phyloP scores from a whole-genome alignment of 176 grass and related monocot species.

The Typha latifolia region DNA sequence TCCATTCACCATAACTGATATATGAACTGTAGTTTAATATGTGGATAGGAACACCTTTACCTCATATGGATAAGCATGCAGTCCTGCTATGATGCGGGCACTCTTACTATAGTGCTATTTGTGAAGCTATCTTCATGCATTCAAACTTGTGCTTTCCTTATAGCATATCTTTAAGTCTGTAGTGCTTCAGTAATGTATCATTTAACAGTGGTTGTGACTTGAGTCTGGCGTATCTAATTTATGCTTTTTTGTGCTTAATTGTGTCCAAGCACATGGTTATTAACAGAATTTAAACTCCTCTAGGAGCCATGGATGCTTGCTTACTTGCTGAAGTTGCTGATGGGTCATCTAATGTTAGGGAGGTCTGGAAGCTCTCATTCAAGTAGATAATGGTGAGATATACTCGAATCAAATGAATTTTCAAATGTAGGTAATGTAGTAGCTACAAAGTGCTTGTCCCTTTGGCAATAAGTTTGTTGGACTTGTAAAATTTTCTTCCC shows the following conservation, averaged over 20 bases:
- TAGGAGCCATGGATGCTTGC: slow-evolving; percentile 54
- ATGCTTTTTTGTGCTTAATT: not conserved
- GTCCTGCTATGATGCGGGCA: too few relatives aligned
- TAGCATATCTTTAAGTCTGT: too few relatives aligned
- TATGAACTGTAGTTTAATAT: too few relatives aligned
- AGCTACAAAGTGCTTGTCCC: not conserved
- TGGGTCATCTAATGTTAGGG: slow-evolving; percentile 88
- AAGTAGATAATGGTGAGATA: slow-evolving; percentile 29
- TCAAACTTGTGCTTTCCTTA: too few relatives aligned
- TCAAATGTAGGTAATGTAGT: not conserved
- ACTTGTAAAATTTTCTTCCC: not conserved
- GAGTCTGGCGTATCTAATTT: not conserved
- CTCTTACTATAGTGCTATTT: too few relatives aligned
- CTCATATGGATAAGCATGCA: too few relatives aligned
- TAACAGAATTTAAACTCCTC: slow-evolving; percentile 2
- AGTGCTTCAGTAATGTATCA: not conserved
- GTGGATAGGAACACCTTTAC: too few relatives aligned
- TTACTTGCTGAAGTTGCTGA: slow-evolving; percentile 71
- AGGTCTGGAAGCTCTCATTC: slow-evolving; percentile 78
- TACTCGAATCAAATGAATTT: not conserved
- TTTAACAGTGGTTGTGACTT: not conserved
- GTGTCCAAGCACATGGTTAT: not conserved
- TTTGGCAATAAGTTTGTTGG: not conserved
- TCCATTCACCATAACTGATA: too few relatives aligned
- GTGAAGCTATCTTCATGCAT: too few relatives aligned